phyloP scores from a whole-genome alignment of 306 rosid genomes.

The Coriaria nepalensis region DNA sequence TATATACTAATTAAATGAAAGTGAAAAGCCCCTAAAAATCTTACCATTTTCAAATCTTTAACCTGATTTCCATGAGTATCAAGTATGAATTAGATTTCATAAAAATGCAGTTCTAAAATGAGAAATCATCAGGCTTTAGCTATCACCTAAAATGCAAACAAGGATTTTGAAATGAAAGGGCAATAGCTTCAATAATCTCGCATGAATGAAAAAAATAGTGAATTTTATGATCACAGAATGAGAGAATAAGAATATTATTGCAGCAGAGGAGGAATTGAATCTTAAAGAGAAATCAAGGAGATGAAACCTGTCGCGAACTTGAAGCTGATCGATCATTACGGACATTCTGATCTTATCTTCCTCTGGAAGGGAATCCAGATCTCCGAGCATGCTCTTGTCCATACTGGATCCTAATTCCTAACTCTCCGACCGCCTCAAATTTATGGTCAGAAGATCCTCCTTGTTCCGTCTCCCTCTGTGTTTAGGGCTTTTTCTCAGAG shows the following conservation, averaged over 20 bases:
- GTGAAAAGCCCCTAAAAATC: no score
- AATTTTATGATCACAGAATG: neutral
- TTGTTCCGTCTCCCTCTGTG: neutral
- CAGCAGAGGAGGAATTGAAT: neutral
- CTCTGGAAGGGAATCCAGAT: slow-evolving; percentile 45
- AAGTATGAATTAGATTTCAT: no score
- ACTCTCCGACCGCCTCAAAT: no score
- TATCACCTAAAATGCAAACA: no score
- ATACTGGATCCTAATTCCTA: slow-evolving; percentile 10
- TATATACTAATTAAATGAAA: no score
- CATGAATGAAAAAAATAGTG: no score
- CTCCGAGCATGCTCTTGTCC: slow-evolving; percentile 74
- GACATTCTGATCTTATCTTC: slow-evolving; percentile 59
- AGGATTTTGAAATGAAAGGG: no score
- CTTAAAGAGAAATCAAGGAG: neutral
- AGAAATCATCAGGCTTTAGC: no score
- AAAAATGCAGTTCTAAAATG: no score
- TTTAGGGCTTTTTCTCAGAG: neutral
- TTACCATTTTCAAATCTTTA: no score
- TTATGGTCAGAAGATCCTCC: neutral
- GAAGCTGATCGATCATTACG: slow-evolving; percentile 66
- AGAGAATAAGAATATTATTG: neutral
- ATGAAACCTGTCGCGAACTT: slow-evolving; percentile 58
- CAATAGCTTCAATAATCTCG: no score
- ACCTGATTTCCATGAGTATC: no score